Evolutionary conservation across 176 grass and related monocot species (phyloP).

Genomic region (Poa pratensis): DNA sequence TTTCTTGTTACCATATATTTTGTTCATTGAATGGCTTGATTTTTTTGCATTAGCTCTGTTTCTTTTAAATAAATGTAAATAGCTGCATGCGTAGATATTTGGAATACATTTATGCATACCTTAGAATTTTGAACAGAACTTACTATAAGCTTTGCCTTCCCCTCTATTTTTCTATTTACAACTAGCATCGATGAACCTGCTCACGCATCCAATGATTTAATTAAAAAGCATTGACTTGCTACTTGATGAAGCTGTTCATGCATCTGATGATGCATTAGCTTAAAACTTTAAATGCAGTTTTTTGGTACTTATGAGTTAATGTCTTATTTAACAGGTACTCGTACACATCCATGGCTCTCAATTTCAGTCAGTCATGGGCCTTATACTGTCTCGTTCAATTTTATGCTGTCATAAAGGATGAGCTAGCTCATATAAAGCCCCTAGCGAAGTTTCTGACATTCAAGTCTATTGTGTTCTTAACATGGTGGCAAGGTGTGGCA

Average conservation of each 20-base stretch:
- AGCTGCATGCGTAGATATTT: neutral
- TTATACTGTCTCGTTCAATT: conserved; percentile 95
- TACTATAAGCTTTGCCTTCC: neutral
- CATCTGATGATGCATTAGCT: conserved; percentile 26
- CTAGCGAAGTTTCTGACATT: conserved; percentile 93
- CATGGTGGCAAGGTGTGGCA: conserved; percentile 95
- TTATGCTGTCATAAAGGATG: conserved; percentile 91
- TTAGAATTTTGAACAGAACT: conserved; percentile 6
- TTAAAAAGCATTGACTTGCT: conserved; percentile 15
- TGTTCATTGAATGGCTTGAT: neutral
- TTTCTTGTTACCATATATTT: conserved; percentile 6
- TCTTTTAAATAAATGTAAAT: neutral
- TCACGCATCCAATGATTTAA: conserved; percentile 2
- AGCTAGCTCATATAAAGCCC: conserved; percentile 91
- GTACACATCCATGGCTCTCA: conserved; percentile 85
- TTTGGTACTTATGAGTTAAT: conserved; percentile 31
- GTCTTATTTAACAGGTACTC: conserved; percentile 71
- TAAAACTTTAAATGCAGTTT: neutral
- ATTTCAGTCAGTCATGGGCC: conserved; percentile 98
- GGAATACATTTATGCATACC: conserved; percentile 14
- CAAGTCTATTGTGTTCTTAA: conserved; percentile 98
- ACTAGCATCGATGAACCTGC: neutral
- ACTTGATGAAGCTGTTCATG: neutral
- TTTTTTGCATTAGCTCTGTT: neutral
- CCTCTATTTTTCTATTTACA: neutral